Base-by-base conservation (phyloP, 2,329 filamentous ascomycete genomes). In the Neocatenulostroma microsporum region DNA sequence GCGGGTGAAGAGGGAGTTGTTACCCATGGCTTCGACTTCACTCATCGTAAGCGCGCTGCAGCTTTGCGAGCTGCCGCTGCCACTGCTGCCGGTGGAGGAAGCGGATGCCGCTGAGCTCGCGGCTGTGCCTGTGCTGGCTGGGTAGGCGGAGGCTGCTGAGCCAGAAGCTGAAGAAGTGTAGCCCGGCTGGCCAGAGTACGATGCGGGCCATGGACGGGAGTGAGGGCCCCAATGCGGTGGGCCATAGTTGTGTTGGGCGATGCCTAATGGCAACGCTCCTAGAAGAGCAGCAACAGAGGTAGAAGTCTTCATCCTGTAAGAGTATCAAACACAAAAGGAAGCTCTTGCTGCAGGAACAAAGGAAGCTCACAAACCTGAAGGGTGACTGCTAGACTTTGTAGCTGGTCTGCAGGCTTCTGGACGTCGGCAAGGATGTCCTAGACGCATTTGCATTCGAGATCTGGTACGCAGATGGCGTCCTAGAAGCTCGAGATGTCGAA, bases 1-100 rank as follows among this genome's bases (percentile, higher is more conserved):
- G 51, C 65, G 57, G 2, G 58, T 66, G 50, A 70, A 70, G 17
- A 70, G 54, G 13, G 58, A 61, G 48, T 69, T 70, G 53, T 69
- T 70, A 18, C 64, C 61, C 47, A 63, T 48, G 11, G 46, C 32
- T 14, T 46, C 44, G 37, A 61, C 48, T 29, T 52, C 45, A n/a
- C 49, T 49, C 11, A 56, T 45, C 18, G 56, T 58, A 26, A 61
- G 45, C 6, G 42, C 33, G 13, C 40, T 36, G 45, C 54, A 56
- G 29, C 33, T 39, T 34, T 47, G 39, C 9, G 20, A 18, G 23
- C 60, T 65, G 11, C 36, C 20, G 19, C 13, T 24, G 30, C 19
- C 18, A 27, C 25, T 24, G 18, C 19, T 18, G 17, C 23, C n/a
- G 18, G 18, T 18, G 51, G 60, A 8, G 65, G 64, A n/a, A n/a